These are phyloP conservation scores for Mortierella sp. DNA, from an alignment of 371 early-diverging fungal genomes.

Conservation along the genomic window DNA sequence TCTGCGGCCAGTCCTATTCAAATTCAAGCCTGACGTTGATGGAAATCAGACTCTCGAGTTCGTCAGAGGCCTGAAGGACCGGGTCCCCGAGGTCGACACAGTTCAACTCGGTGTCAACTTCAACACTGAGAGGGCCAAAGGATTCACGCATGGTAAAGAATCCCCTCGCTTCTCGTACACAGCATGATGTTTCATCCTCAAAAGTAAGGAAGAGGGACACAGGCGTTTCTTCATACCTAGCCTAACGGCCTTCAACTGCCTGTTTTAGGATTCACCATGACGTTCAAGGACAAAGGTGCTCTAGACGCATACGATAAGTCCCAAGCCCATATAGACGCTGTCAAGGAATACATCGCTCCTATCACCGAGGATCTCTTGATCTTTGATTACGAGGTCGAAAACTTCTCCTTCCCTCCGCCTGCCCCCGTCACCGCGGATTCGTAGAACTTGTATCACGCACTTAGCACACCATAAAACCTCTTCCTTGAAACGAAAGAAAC, in stretches of 20 bases:
- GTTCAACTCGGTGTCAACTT: conserved; percentile 8
- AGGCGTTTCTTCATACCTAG: neutral
- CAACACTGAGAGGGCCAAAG: neutral
- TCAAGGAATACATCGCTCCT: neutral
- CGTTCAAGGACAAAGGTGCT: conserved; percentile 2
- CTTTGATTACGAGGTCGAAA: conserved; percentile 6
- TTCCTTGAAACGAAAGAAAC: too few relatives aligned
- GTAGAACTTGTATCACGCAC: too few relatives aligned
- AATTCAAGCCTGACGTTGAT: conserved; percentile 8
- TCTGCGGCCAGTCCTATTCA: conserved; percentile 4
- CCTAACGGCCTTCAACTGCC: too few relatives aligned
- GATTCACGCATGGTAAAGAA: conserved; percentile 11
- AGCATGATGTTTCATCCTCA: too few relatives aligned
- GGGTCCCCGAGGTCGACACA: neutral
- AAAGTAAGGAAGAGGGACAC: neutral
- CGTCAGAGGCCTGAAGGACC: neutral
- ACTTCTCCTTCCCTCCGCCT: conserved; percentile 8
- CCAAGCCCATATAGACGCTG: neutral
- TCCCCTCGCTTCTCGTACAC: too few relatives aligned
- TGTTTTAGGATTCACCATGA: conserved; percentile 10
- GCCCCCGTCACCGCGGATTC: too few relatives aligned
- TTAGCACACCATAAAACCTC: too few relatives aligned
- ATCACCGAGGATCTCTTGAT: neutral
- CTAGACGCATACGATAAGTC: conserved; percentile 1
- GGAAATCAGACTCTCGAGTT: neutral